Conservation (phyloP, 2,329 filamentous ascomycete species). For the Cercospora citrullina region DNA sequence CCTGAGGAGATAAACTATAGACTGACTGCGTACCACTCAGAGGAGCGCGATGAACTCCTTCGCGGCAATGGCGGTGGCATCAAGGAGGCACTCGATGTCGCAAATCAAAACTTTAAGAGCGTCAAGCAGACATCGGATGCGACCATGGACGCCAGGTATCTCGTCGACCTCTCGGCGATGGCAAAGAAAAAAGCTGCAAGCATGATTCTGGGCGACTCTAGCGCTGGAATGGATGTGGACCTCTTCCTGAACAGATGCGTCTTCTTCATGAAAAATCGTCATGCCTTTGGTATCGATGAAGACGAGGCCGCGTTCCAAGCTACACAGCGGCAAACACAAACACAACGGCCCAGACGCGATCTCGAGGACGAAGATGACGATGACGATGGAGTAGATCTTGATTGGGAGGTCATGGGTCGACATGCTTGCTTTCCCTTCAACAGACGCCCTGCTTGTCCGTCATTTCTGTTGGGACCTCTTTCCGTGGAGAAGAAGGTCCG, state of each 20-base stretch:
- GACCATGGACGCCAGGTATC: constrained; percentile 81
- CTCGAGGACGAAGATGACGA: constrained; percentile 59
- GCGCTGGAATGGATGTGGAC: constrained; percentile 80
- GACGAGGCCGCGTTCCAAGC: constrained; percentile 48
- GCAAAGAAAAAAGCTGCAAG: constrained; percentile 75
- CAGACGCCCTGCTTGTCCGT: constrained; percentile 71
- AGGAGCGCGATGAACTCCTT: constrained; percentile 71
- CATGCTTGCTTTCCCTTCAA: constrained; percentile 73
- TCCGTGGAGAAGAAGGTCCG: constrained; percentile 84
- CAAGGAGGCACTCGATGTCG: constrained; percentile 31
- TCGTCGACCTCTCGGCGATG: constrained; percentile 78
- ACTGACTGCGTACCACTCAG: constrained; percentile 44
- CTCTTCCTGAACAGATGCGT: constrained; percentile 91
- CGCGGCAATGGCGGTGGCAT: constrained; percentile 60
- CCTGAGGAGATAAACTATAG: constrained; percentile 29
- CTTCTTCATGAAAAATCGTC: constrained; percentile 68
- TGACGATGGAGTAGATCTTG: constrained; percentile 69
- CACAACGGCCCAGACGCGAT: constrained; percentile 26
- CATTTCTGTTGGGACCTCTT: constrained; percentile 84
- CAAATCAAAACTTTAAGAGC: constrained; percentile 62
- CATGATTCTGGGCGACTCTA: constrained; percentile 69
- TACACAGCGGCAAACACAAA: constrained; percentile 19
- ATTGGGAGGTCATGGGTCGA: constrained; percentile 82
- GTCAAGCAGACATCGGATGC: constrained; percentile 85
- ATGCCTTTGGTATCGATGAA: constrained; percentile 55